A percentile compares a stretch with the other conserved stretches of the same genome.
Evolutionary conservation across 2,329 filamentous ascomycete genomes (phyloP).

Genomic region (Stemphylium vesicarium): DNA sequence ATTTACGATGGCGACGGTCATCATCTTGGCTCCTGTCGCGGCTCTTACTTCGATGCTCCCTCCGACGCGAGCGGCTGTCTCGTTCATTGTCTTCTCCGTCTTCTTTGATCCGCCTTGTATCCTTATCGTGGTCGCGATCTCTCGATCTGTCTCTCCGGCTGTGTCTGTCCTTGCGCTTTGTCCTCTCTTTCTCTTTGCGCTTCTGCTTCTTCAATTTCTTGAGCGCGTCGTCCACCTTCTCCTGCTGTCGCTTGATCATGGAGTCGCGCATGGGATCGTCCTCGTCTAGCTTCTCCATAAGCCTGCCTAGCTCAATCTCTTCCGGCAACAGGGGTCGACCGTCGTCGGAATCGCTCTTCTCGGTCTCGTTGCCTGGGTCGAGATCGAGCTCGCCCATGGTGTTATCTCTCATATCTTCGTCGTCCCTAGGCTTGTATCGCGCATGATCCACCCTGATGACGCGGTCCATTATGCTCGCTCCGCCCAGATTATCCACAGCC

Average conservation of each 20-base stretch:
- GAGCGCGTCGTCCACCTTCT: slow-evolving; percentile 78
- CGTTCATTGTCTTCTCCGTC: slow-evolving; percentile 16
- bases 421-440: slow-evolving; percentile 86
- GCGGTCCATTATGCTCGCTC: slow-evolving; percentile 80
- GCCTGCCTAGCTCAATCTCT: slow-evolving; percentile 76
- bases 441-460: slow-evolving; percentile 90
- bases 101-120: slow-evolving; percentile 32
- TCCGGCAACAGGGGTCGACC: slow-evolving; percentile 75
- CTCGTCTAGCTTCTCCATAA: slow-evolving; percentile 84
- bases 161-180: slow-evolving; percentile 47
- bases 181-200: slow-evolving; percentile 55
- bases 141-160: slow-evolving; percentile 32
- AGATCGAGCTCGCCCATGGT: slow-evolving; percentile 58
- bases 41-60: slow-evolving; percentile 21
- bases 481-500: slow-evolving; percentile 93
- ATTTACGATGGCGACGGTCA: slow-evolving; percentile 8
- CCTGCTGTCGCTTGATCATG: slow-evolving; percentile 87
- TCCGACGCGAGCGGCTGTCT: slow-evolving; percentile 19
- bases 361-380: slow-evolving; percentile 42
- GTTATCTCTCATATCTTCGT: slow-evolving; percentile 69
- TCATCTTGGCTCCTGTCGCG: slow-evolving; percentile 21
- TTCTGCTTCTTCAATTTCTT: slow-evolving; percentile 59
- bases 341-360: slow-evolving; percentile 52
- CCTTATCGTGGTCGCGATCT: slow-evolving; percentile 29
- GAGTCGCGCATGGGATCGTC: slow-evolving; percentile 98